Evolutionary conservation across 2,329 filamentous ascomycete genomes (phyloP).

Genomic region (Bimuria novae-zelandiae): DNA sequence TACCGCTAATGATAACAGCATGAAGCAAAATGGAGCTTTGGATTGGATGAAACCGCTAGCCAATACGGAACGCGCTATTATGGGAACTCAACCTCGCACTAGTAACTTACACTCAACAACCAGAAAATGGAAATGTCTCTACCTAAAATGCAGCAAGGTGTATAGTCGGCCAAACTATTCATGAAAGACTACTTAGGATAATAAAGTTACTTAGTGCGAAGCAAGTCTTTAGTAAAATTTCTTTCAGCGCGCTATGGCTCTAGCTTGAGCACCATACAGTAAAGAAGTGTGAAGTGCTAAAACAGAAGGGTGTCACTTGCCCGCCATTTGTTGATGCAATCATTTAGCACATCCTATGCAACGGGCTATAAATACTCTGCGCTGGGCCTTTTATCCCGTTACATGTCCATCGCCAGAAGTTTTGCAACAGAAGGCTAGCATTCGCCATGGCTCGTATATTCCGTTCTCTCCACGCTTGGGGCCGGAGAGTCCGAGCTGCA

Average conservation of each 20-base stretch:
- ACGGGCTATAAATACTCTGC: constrained; percentile 1
- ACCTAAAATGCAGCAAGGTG: not conserved
- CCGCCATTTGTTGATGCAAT: not conserved
- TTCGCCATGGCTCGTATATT: not conserved
- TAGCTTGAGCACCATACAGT: not conserved
- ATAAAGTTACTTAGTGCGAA: not conserved
- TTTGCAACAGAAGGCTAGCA: not conserved
- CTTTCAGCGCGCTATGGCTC: not conserved
- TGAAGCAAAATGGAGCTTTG: no score
- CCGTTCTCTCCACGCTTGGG: not conserved
- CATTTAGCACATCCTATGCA: not conserved
- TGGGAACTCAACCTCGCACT: no score
- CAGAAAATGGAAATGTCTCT: no score
- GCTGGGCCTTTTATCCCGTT: not conserved
- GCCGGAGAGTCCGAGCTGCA: not conserved
- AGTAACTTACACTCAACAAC: no score
- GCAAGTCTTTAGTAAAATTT: not conserved
- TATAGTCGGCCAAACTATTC: not conserved
- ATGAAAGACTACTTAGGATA: not conserved
- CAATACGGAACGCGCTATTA: no score
- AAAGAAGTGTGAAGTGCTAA: not conserved
- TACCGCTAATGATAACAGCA: no score
- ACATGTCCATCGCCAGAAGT: not conserved
- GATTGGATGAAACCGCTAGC: no score
- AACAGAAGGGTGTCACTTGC: not conserved